These are phyloP conservation scores for Coccomyxa sp. DNA, from an alignment of 139 green algal species.

Conservation along the genomic window DNA sequence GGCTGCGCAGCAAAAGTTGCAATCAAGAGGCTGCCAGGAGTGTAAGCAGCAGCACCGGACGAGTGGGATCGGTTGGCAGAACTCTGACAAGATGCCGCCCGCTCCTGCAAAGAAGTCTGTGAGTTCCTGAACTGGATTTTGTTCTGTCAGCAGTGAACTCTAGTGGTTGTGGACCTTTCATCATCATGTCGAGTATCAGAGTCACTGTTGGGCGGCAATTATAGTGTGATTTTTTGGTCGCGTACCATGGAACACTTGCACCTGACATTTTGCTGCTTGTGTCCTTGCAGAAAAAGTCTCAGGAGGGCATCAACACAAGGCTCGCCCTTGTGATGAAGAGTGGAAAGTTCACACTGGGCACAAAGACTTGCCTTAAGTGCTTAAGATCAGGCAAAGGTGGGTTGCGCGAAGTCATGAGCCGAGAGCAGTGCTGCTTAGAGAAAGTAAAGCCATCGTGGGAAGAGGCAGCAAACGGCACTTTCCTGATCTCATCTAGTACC, in stretches of 20 bases:
- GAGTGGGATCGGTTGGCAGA: too few species aligned
- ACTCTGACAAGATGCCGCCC: conserved; percentile 16
- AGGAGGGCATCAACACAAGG: conserved; percentile 96
- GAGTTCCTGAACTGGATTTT: background rate
- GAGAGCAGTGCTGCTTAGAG: too few species aligned
- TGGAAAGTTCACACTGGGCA: conserved; percentile 98
- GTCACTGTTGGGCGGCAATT: too few species aligned
- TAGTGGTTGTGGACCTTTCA: background rate
- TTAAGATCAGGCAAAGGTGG: conserved; percentile 90
- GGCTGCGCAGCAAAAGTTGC: too few species aligned
- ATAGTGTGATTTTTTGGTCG: too few species aligned
- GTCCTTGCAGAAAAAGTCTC: conserved; percentile 74
- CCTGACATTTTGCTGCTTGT: background rate
- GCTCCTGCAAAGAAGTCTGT: conserved; percentile 23
- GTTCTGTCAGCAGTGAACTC: background rate
- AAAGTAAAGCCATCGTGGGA: too few species aligned
- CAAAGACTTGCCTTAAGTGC: conserved; percentile 98
- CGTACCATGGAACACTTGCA: too few species aligned
- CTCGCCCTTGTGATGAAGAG: conserved; percentile 99
- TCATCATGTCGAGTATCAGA: too few species aligned
- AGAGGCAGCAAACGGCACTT: too few species aligned
- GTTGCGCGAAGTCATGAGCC: conserved; percentile 6
- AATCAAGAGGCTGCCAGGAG: too few species aligned
- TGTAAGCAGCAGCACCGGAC: too few species aligned
- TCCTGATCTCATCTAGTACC: too few species aligned